These are phyloP conservation scores for Myochromella boudieri DNA, from an alignment of 768 basidiomycete species.

Conservation along the genomic window DNA sequence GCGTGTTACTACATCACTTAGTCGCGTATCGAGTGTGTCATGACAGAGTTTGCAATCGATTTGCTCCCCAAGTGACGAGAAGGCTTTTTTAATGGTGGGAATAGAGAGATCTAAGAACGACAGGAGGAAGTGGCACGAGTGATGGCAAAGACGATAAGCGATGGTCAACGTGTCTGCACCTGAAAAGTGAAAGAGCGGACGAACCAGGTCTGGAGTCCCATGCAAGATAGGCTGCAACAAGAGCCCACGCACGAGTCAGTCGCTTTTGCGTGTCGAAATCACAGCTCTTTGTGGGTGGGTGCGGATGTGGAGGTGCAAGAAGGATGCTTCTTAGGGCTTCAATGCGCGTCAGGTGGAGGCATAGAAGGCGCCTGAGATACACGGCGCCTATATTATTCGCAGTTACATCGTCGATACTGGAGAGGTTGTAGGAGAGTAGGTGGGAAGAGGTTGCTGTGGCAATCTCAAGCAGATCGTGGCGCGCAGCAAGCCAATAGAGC, in stretches of 20 bases:
- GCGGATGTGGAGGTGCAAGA: slow-evolving; percentile 27
- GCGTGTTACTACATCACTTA: neutral
- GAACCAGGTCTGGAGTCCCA: slow-evolving; percentile 38
- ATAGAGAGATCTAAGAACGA: neutral
- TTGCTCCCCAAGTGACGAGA: neutral
- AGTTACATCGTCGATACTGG: slow-evolving; percentile 24
- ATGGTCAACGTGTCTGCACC: neutral
- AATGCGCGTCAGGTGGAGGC: slow-evolving; percentile 21
- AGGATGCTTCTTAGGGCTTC: slow-evolving; percentile 28
- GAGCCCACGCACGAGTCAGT: slow-evolving; percentile 37
- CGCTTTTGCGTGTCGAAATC: slow-evolving; percentile 31
- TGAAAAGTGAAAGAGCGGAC: neutral
- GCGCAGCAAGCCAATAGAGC: slow-evolving; percentile 39
- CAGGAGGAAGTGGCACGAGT: neutral
- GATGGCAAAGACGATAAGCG: neutral
- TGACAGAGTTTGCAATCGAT: neutral
- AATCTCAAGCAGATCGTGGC: slow-evolving; percentile 33
- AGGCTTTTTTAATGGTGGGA: neutral
- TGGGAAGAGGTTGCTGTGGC: slow-evolving; percentile 30
- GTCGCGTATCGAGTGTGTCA: neutral
- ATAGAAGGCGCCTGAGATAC: slow-evolving; percentile 28
- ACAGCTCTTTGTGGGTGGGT: slow-evolving; percentile 28
- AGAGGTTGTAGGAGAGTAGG: slow-evolving; percentile 24
- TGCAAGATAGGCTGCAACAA: slow-evolving; percentile 32
- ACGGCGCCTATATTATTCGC: slow-evolving; percentile 24